Evolutionary conservation across 163 green algal genomes (phyloP).

Genomic region (Scenedesmus sp.): DNA sequence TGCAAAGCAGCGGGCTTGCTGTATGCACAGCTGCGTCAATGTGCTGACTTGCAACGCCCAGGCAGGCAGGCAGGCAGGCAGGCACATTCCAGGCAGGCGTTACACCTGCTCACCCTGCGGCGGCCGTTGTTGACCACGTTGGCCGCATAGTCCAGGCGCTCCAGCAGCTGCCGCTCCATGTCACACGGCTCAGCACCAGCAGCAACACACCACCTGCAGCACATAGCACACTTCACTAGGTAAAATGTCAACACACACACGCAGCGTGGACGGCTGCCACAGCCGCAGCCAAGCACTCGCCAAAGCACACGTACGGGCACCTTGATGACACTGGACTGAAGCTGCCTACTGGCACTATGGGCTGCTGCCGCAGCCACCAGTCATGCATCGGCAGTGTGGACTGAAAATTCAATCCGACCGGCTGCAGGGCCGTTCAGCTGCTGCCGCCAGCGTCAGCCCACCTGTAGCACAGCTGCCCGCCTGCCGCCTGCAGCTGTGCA

Average conservation of each 20-base stretch:
- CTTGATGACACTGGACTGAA: too few relatives aligned
- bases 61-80: background rate
- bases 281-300: too few relatives aligned
- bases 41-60: background rate
- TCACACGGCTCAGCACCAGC: conserved; percentile 11
- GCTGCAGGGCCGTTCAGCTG: background rate
- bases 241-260: background rate
- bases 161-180: conserved; percentile 38
- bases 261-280: background rate
- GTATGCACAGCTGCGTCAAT: background rate
- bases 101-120: background rate
- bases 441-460: background rate
- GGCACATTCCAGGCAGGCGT: background rate
- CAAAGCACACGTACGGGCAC: too few relatives aligned
- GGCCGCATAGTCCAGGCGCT: conserved; percentile 37
- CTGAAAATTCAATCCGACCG: too few relatives aligned
- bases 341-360: too few relatives aligned
- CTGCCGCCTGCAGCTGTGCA: conserved; percentile 37
- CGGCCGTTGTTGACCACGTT: conserved; percentile 22
- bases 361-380: too few relatives aligned
- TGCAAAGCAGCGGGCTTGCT: background rate
- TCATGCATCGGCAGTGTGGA: too few relatives aligned
- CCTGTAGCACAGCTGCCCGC: conserved; percentile 30
- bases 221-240: background rate
- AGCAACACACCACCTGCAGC: conserved; percentile 47